A percentile compares a stretch with the other conserved stretches of the same genome.
phyloP scores from a whole-genome alignment of 2,329 filamentous ascomycete species.

The Juglanconis juglandina region DNA sequence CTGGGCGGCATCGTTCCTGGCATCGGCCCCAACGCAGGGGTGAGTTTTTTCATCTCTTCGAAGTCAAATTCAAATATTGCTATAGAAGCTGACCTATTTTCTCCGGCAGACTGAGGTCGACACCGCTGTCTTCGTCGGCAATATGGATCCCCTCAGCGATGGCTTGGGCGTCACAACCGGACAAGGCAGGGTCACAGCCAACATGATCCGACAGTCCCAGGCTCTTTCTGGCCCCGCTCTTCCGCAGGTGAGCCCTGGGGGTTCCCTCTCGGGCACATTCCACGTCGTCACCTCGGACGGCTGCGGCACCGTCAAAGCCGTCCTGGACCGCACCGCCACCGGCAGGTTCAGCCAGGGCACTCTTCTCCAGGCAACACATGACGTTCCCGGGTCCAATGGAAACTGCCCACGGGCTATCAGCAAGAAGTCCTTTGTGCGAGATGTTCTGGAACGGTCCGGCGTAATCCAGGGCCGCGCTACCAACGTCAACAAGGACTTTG shows the following conservation, averaged over 20 bases:
- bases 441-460: slow-evolving; percentile 6
- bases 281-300: slow-evolving; percentile 41
- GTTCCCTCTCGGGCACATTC: slow-evolving; percentile 32
- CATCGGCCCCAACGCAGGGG: slow-evolving; percentile 13
- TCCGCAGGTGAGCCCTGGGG: slow-evolving; percentile 34
- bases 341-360: slow-evolving; percentile 18
- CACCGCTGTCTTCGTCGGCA: slow-evolving; percentile 22
- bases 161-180: slow-evolving; percentile 36
- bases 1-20: slow-evolving; percentile 23
- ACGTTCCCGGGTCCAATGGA: slow-evolving; percentile 16
- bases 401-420: slow-evolving; percentile 15
- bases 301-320: slow-evolving; percentile 35
- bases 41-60: not conserved
- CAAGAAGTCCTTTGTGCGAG: slow-evolving; percentile 5
- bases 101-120: slow-evolving; percentile 28
- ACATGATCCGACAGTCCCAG: slow-evolving; percentile 31
- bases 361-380: slow-evolving; percentile 13
- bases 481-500: slow-evolving; percentile 17
- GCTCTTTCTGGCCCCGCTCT: slow-evolving; percentile 34
- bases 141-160: slow-evolving; percentile 30
- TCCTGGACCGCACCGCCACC: slow-evolving; percentile 36
- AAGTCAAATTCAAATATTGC: too few relatives aligned
- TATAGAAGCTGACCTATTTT: too few relatives aligned
- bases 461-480: slow-evolving; percentile 19
- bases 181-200: slow-evolving; percentile 33